Evolutionary conservation across 176 grass and related monocot species (phyloP).

Genomic region (Zea luxurians): DNA sequence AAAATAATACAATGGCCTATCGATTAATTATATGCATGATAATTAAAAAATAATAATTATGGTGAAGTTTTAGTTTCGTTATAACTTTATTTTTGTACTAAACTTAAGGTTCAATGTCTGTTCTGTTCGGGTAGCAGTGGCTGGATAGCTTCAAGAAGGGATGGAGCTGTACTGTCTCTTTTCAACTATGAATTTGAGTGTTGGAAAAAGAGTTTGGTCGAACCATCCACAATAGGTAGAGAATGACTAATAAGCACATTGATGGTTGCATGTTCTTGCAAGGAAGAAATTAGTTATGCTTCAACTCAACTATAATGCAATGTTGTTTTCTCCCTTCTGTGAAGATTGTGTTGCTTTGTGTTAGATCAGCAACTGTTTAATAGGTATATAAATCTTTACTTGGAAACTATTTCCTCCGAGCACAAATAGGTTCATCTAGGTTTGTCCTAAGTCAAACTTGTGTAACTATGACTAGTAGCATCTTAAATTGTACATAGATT

Average conservation of each 20-base stretch:
- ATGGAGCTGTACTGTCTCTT: neutral
- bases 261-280: conserved; percentile 21
- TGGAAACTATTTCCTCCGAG: neutral
- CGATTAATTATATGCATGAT: neutral
- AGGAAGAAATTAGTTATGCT: neutral
- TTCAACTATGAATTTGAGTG: neutral
- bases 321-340: neutral
- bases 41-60: neutral
- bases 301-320: neutral
- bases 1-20: neutral
- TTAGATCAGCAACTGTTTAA: neutral
- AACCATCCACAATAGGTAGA: neutral
- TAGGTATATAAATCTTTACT: neutral
- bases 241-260: neutral
- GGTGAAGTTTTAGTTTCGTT: neutral
- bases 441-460: neutral
- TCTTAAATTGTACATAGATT: neutral
- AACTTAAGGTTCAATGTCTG: neutral
- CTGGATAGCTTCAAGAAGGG: neutral
- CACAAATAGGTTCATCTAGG: neutral
- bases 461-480: neutral
- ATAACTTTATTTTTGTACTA: neutral
- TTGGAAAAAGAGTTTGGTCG: neutral
- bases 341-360: neutral
- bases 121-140: neutral